These are phyloP conservation scores for Diophrys appendiculata DNA, from an alignment of 73 alveolate species.

Conservation along the genomic window DNA sequence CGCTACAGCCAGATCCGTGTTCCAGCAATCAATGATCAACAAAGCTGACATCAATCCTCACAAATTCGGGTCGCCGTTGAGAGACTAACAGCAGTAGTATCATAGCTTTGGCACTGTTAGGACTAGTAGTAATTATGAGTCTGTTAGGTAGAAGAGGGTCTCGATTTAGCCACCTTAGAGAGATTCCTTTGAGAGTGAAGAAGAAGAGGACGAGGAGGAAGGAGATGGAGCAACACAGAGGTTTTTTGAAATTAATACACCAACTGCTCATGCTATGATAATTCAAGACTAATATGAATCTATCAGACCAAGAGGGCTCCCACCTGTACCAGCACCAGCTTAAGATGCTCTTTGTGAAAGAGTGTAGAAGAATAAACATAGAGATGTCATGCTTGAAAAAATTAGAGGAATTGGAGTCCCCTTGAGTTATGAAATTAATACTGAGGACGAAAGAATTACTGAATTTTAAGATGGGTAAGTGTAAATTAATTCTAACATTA, in stretches of 20 bases:
- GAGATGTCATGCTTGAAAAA: neutral
- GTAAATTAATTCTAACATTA: neutral
- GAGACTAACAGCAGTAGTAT: too few species aligned
- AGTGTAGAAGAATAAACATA: neutral
- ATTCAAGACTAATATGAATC: too few species aligned
- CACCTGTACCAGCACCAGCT: too few species aligned
- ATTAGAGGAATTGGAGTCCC: neutral
- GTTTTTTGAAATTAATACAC: neutral
- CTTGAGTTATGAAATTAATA: neutral
- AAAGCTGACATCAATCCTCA: neutral
- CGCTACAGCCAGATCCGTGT: neutral
- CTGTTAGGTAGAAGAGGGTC: neutral
- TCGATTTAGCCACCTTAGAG: too few species aligned
- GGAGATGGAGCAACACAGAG: neutral
- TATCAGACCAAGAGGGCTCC: too few species aligned
- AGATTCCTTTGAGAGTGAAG: too few species aligned
- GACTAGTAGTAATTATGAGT: neutral
- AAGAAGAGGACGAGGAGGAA: neutral
- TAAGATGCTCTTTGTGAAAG: neutral
- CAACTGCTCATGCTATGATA: too few species aligned
- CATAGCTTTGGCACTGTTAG: neutral
- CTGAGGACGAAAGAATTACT: slow-evolving; percentile 9
- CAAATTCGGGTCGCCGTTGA: too few species aligned
- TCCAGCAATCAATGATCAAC: neutral
- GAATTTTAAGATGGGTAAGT: slow-evolving; percentile 56